These are phyloP conservation scores for Coprinopsis cinerea DNA, from an alignment of 768 basidiomycete genomes.

Conservation along the genomic window DNA sequence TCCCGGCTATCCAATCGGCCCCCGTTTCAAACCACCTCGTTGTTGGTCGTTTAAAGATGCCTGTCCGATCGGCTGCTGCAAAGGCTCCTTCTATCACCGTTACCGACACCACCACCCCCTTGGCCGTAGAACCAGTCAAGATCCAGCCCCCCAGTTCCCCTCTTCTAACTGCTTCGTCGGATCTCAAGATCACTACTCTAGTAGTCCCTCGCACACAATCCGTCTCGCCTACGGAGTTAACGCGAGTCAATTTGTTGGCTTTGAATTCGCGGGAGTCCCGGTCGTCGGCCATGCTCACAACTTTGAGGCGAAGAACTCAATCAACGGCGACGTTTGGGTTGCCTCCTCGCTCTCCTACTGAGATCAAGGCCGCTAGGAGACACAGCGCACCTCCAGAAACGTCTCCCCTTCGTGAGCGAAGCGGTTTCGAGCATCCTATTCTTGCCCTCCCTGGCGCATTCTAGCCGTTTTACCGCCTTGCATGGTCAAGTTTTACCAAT, in stretches of 20 bases:
- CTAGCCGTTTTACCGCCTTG: constrained; percentile 27
- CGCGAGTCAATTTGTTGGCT: constrained; percentile 45
- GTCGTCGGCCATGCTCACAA: constrained; percentile 60
- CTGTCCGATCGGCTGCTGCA: constrained; percentile 27
- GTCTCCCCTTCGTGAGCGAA: constrained; percentile 37
- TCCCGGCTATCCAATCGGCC: constrained; percentile 18
- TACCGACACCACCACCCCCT: constrained; percentile 22
- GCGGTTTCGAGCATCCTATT: constrained; percentile 54
- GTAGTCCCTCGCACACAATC: constrained; percentile 42
- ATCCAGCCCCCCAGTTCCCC: constrained; percentile 32
- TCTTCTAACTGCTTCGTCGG: constrained; percentile 26
- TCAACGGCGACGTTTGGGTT: constrained; percentile 27
- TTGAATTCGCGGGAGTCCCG: constrained; percentile 51
- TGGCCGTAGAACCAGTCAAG: constrained; percentile 20
- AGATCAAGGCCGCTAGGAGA: constrained; percentile 37
- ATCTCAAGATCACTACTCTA: constrained; percentile 42
- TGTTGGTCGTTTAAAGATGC: constrained; percentile 40
- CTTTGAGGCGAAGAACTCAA: constrained; percentile 51
- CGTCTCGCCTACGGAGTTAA: constrained; percentile 39
- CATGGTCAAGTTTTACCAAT: constrained; percentile 3
- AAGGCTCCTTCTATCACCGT: constrained; percentile 15
- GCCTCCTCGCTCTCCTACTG: constrained; percentile 13
- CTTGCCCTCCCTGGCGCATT: constrained; percentile 56
- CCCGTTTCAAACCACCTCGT: constrained; percentile 22
- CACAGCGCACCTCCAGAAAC: constrained; percentile 63